Base-by-base conservation (phyloP, 2,329 filamentous ascomycete genomes). In the Fusarium mexicanum region DNA sequence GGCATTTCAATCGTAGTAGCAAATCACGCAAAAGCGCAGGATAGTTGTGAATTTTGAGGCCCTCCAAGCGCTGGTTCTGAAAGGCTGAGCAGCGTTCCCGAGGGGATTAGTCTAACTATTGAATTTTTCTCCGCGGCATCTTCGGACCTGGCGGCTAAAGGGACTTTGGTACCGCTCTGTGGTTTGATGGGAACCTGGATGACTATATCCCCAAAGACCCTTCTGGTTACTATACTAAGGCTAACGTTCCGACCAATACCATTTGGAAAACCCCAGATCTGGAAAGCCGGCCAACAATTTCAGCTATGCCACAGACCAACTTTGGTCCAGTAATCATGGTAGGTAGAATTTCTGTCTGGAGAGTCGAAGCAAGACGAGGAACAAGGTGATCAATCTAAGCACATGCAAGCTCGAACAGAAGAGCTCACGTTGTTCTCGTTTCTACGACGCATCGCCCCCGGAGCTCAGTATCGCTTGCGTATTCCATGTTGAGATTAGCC, bases 1-100 rank as follows among this genome's bases (percentile, higher is more conserved):
- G 20, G 35, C 24, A 29, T 0, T 10, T 13, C 2, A 1, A 12
- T 18, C 0, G 5, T 29, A 2, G 35, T 29, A 29, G 35, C 35
- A 29, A 54, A 40, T 40, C 24, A 38, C 35, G 35, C 14, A n/a
- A 54, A 16, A 0, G n/a, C 3, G 0, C n/a, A 0, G 4, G n/a
- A 8, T 35, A 20, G n/a, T 2, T 2, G 4, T 6, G 0, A 5
- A 0, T 24, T 11, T 51, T 53, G 48, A 53, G 48, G 48, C 48
- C 31, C 48, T 3, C 31, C 31, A 33, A 24, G 22, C 22, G 29
- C 22, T 4, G 3, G 2, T 11, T 51, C 22, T 2, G 4, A 4
- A 35, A 14, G 17, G 22, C 22, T 20, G 11, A 51, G 17, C 17
- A 10, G 4, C 5, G 16, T 5, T 3, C 17, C 17, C 2, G 0